Conservation (phyloP, 805 yeast genomes). For the Candida verbasci region DNA sequence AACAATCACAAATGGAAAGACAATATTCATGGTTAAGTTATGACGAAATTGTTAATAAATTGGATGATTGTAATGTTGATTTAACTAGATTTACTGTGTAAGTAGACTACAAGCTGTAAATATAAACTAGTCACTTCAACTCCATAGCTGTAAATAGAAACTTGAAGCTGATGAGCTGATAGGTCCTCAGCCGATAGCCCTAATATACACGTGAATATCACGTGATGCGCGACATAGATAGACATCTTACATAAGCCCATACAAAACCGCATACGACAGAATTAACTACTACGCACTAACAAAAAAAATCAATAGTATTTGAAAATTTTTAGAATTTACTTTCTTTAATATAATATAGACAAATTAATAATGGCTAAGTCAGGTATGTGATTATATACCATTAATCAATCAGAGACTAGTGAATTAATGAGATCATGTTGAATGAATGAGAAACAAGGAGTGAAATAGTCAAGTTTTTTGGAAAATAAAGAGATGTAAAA, state of each 20-base stretch:
- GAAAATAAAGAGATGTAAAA: too few species aligned
- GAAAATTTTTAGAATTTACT: conserved; percentile 7
- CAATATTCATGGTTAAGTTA: conserved; percentile 41
- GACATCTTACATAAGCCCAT: too few species aligned
- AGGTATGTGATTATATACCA: conserved; percentile 59
- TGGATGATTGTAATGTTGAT: conserved; percentile 43
- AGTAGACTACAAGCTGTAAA: neutral
- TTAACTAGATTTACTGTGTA: conserved; percentile 22
- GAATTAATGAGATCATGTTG: too few species aligned
- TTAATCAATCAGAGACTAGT: too few species aligned
- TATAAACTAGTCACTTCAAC: neutral
- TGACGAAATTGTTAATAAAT: conserved; percentile 45
- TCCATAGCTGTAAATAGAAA: neutral
- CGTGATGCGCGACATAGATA: too few species aligned
- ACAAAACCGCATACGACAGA: too few species aligned
- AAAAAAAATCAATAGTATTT: conserved; percentile 3
- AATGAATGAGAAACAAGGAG: too few species aligned
- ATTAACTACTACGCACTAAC: conserved; percentile 7
- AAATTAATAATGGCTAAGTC: conserved; percentile 55
- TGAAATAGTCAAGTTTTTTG: too few species aligned
- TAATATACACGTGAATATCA: too few species aligned
- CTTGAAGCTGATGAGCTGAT: neutral
- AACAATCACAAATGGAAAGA: conserved; percentile 45
- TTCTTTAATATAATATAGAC: conserved; percentile 3
- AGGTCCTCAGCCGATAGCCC: too few species aligned